Evolutionary conservation across 2,329 filamentous ascomycete genomes (phyloP), one percentile per base, ranked within the genome.

Genomic region (Alternaria burnsii): DNA sequence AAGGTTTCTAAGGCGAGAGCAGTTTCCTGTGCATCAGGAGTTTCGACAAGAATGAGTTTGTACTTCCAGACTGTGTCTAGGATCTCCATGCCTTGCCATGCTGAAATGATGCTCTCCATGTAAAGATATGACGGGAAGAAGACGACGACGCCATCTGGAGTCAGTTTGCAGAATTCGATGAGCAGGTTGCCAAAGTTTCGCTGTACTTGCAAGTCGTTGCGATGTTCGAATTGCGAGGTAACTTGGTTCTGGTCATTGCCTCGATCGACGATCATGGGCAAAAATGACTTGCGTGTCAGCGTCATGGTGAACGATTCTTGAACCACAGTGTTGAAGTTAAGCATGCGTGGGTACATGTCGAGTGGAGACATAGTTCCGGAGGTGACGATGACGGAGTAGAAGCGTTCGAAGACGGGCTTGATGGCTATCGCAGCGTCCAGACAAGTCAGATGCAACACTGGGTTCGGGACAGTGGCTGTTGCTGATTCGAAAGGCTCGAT

Each of bases 341-440:
- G 88, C 94, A 99, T 99, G 75, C 97, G 97, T 0, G 95, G 96
- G 73, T 99, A 99, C 91, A 99, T 99, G 76, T 99, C 96, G 4
- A 99, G 82, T 0, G 95, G 95, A 1, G 95, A 98, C 62, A 99
- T 93, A 2, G 95, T 99, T 65, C 95, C 95, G 0, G 95, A 98
- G 0, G 95, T 99, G 76, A 99, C 98, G 74, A 99, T 97, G 66
- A 99, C 95, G 1, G 95, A 98, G 78, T 92, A 94, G 78, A 99
- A 99, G 52, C 95, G 90, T 61, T 99, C 94, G 74, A 99, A 97
- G 5, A 99, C 94, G 0, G 95, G 95, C 65, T 95, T 96, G 74
- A 99, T 99, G 42, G 96, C 95, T 67, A 99, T 99, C 0, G 96
- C 95, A 4, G 95, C 95, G 78, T 99, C 95, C 22, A 99, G 85